Base-by-base conservation (phyloP, 164 flowering plant species). In the Stephania cephalantha region DNA sequence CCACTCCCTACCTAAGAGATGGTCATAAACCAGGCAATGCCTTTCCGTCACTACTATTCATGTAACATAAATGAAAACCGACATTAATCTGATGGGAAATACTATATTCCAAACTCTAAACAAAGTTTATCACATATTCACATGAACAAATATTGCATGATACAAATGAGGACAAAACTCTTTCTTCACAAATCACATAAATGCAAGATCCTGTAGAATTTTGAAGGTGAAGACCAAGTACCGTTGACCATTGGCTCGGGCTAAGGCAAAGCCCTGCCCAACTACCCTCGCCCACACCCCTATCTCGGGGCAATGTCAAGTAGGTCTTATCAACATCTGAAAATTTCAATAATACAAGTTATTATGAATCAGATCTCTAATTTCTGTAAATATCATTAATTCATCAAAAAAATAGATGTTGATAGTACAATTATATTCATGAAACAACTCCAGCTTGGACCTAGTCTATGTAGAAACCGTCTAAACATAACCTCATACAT, bases 261-360 rank as follows among this genome's bases (percentile, higher is more conserved):
- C 88, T 86, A 84, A 93, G 88, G 85, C 90, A 87, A 17, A 93
- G 83, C 48, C 96, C 95, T 71, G 95, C 85, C 98, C 98, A 93
- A 66, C 98, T 84, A 68, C 93, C 90, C 83, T 93, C 98, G 71
- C 95, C 98, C 78, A 91, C 83, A 66, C 96, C 96, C 79, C 69
- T 71, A 85, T 91, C 98, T 67, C 63, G 89, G 77, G 98, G 93
- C 75, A 83, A 74, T 7, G 82, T 91, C 67, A 93, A 86, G 81
- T 82, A 91, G 31, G 92, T 90, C 84, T 85, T 83, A 75, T 87
- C 87, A 74, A 82, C 80, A 86, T 89, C 94, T 93, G 42, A 78
- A 85, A 81, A 76, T 35, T 63, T 66, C 76, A 58, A 9, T n/a
- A 22, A 71, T 46, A 15, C 18, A 73, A 9, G 9, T 9, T 31